phyloP scores from a whole-genome alignment of 805 yeast genomes.

The Saccharomycopsis fermentans region DNA sequence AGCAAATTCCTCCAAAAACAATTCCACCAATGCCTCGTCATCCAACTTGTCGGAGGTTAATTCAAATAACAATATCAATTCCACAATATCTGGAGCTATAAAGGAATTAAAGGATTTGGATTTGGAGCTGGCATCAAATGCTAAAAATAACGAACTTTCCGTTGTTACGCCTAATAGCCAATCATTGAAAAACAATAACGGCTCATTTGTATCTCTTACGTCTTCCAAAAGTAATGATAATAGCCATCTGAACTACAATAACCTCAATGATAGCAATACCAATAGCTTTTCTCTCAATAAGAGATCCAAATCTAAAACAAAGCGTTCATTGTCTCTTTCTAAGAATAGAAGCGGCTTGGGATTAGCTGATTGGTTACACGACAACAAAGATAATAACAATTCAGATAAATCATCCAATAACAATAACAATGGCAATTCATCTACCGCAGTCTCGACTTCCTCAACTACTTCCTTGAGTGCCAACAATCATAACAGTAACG shows the following conservation, averaged over 20 bases:
- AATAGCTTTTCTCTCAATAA: not conserved
- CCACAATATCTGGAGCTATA: not conserved
- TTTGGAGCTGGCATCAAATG: not conserved
- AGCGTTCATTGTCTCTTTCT: conserved; percentile 5
- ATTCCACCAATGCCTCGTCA: not conserved
- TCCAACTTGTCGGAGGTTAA: not conserved
- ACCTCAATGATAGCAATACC: conserved; percentile 3
- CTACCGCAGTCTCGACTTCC: not conserved
- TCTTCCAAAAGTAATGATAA: not conserved
- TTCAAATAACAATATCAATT: not conserved
- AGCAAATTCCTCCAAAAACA: not conserved
- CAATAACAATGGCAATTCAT: not conserved
- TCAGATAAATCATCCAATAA: not conserved
- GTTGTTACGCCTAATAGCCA: not conserved
- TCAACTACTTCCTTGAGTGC: conserved; percentile 10
- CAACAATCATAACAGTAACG: conserved; percentile 5
- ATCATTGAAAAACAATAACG: not conserved
- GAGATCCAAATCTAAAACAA: not conserved
- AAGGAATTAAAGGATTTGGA: not conserved
- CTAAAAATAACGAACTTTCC: not conserved
- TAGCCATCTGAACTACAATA: not conserved
- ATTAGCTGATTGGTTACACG: not conserved
- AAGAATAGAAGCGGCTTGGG: conserved; percentile 1
- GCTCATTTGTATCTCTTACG: not conserved
- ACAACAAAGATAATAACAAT: not conserved